Evolutionary conservation across 1,139 yeast species (phyloP), one percentile per base, ranked within the genome.

Genomic region (Taiozyma onychis): DNA sequence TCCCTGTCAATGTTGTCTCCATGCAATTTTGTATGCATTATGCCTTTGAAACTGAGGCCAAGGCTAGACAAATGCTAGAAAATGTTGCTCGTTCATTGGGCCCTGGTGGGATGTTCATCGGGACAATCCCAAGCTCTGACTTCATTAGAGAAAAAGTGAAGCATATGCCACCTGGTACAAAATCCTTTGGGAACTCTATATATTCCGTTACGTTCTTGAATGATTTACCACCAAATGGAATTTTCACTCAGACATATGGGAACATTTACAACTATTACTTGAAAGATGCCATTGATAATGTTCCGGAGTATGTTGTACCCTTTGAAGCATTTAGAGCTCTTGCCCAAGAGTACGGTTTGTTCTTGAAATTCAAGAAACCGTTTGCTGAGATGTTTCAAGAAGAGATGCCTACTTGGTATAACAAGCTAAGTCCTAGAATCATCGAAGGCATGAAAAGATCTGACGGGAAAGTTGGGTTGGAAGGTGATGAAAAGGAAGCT

Each of bases 231-330:
- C 73, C 71, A 48, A 85, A 81, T 57, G 91, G 93, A 2, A 74
- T 68, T 44, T 89, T 89, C 63, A 73, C 82, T 18, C 80, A 85
- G 1, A 88, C 95, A 0, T 91, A 75, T 65, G 99, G 99, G 0
- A 88, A 90, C 66, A 76, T 81, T 60, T 93, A 93, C 66, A 80
- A 80, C 48, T 93, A 88, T 65, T 88, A 76, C 70, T 72, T 93
- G 54, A 83, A 84, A 57, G 99, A 93, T 69, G 99, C 99, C 0
- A 95, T 93, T 46, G 97, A 89, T 56, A 85, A 93, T 62, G 97
- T 93, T 9, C 98, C 98, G 0, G 99, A 93, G 64, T 93, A 88
- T 63, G 95, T 93, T n/a, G 97, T 93, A 6, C 99, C 98, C 0
- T 90, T 93, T 69, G 97, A 93, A 61, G 80, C 86, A 0, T 79